Evolutionary conservation across 2,329 filamentous ascomycete genomes (phyloP), one percentile per base, ranked within the genome.

Genomic region (Camillea tinctor): DNA sequence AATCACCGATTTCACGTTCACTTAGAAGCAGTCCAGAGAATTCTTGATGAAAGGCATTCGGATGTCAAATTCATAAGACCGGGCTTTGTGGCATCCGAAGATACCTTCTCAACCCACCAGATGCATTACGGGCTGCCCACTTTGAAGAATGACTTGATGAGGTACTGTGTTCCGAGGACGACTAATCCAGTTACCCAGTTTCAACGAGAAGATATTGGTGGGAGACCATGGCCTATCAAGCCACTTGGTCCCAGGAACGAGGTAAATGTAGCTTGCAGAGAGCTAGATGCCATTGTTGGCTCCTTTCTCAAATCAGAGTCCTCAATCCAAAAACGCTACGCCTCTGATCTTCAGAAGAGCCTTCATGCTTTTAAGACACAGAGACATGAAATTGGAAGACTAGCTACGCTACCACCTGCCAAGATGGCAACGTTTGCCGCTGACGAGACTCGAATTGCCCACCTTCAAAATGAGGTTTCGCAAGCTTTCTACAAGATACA

Each of bases 1-100:
- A 87, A 87, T 51, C 61, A 74, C 9, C 74, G 81, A 24, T 72
- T 86, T 0, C 76, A 73, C 0, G 50, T 68, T 0, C 80, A 85
- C 63, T 60, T 85, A 0, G 57, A 72, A 9, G 50, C 74, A 23
- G 76, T 82, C 0, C 81, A 86, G 56, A 5, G 52, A 0, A 64
- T 81, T 8, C 60, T 84, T 15, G 58, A 75, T 53, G 57, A 55
- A 3, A 70, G 74, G 52, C 68, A 68, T 9, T 63, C 70, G 2
- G 62, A 69, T 4, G 50, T 56, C 5, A 50, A 59, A 20, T 69
- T 70, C 51, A 58, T 59, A 50, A 55, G 60, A 9, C 65, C 64
- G 0, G 58, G 52, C 1, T 66, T 64, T 22, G 53, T 60, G 53
- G 50, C 60, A 1, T 65, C 64, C 20, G 61, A 69, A n/a, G 52